phyloP scores from a whole-genome alignment of 2,329 filamentous ascomycete species.

The Calonectria hongkongensis region DNA sequence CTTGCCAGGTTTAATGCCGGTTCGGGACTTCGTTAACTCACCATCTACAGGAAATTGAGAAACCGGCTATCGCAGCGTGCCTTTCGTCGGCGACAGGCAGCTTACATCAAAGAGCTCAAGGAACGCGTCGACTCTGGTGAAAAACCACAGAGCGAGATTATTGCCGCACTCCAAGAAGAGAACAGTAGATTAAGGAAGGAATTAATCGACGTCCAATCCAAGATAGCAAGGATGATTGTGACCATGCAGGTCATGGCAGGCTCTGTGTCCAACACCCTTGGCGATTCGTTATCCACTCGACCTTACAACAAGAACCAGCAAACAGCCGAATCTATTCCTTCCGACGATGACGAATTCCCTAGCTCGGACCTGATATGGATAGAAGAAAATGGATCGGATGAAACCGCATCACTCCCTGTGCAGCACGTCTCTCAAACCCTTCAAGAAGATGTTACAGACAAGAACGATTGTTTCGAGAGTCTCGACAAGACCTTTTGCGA shows the following conservation, averaged over 20 bases:
- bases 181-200: conserved; percentile 1
- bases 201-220: conserved; percentile 2
- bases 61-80: conserved; percentile 17
- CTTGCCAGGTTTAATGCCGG: no score
- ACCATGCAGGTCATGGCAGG: conserved; percentile 5
- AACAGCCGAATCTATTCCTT: no score
- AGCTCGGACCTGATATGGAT: not conserved
- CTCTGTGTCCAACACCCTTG: not conserved
- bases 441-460: not conserved
- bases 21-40: not conserved
- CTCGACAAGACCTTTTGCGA: not conserved
- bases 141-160: conserved; percentile 20
- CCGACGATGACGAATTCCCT: not conserved
- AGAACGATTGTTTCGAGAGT: not conserved
- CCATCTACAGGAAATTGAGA: not conserved
- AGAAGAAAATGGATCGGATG: not conserved
- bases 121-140: conserved; percentile 20
- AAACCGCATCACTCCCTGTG: not conserved
- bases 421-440: not conserved
- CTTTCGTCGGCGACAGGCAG: conserved; percentile 10
- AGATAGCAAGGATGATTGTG: conserved; percentile 8
- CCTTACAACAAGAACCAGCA: not conserved
- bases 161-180: not conserved
- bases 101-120: conserved; percentile 15
- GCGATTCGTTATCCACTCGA: not conserved